Conservation (phyloP, 257 asterid genomes). For the Echium plantagineum region DNA sequence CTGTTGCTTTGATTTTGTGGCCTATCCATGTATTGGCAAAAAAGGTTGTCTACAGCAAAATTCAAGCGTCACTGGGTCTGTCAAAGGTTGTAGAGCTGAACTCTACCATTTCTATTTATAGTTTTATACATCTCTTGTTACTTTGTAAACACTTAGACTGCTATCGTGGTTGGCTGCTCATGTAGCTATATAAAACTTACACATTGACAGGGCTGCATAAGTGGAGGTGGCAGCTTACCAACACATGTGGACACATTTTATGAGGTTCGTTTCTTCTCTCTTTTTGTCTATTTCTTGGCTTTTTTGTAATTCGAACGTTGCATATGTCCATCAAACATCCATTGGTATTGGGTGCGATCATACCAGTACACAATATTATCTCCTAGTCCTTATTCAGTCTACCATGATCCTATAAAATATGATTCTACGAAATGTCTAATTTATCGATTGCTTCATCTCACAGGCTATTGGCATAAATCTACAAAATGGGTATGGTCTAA, state of each 20-base stretch:
- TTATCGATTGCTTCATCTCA: conserved; percentile 5
- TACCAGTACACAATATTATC: too few species aligned
- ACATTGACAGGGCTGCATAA: conserved; percentile 55
- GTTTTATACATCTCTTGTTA: conserved; percentile 2
- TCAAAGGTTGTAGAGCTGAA: conserved; percentile 50
- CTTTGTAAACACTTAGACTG: background rate
- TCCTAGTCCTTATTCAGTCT: too few species aligned
- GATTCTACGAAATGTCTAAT: conserved; percentile 1
- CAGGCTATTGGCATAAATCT: conserved; percentile 75
- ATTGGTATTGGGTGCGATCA: too few species aligned
- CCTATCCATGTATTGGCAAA: conserved; percentile 77
- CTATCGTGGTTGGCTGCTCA: too few species aligned
- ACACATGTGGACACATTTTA: conserved; percentile 73
- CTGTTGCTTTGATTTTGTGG: conserved; percentile 41
- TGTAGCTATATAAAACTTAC: conserved; percentile 1
- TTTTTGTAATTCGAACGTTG: too few species aligned
- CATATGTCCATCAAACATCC: too few species aligned
- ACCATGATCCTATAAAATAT: conserved; percentile 6
- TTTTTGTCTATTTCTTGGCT: too few species aligned
- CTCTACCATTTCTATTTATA: background rate
- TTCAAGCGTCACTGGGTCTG: conserved; percentile 61
- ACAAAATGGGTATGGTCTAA: conserved; percentile 92
- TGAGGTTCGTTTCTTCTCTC: conserved; percentile 44
- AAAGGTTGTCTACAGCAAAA: conserved; percentile 65
- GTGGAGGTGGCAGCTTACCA: conserved; percentile 95